Evolutionary conservation across 768 basidiomycete genomes (phyloP).

Genomic region (Auricularia sp.): DNA sequence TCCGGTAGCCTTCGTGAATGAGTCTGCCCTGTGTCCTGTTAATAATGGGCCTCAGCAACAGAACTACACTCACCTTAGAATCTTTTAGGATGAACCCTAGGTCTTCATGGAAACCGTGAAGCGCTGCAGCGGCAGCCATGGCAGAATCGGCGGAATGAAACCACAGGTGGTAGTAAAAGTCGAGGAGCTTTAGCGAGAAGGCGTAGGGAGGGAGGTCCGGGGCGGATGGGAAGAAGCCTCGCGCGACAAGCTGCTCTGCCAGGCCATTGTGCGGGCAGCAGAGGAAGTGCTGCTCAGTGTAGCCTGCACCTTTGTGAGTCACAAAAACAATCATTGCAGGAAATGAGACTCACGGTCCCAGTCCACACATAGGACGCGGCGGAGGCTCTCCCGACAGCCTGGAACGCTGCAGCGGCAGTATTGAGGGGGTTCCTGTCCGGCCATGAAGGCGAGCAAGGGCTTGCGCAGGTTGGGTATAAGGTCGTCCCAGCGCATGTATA

Average conservation of each 20-base stretch:
- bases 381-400: background rate
- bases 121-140: constrained; percentile 18
- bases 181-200: constrained; percentile 21
- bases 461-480: no score
- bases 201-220: constrained; percentile 14
- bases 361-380: background rate
- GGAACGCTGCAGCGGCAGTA: no score
- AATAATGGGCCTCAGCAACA: background rate
- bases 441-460: no score
- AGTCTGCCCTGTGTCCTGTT: background rate
- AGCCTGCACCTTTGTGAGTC: background rate
- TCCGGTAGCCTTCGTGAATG: constrained; percentile 23
- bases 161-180: constrained; percentile 27
- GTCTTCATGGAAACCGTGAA: constrained; percentile 22
- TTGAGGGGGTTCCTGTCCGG: no score
- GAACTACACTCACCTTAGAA: constrained; percentile 9
- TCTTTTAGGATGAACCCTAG: constrained; percentile 17
- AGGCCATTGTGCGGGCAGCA: background rate
- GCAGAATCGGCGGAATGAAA: constrained; percentile 29
- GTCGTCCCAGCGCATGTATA: no score
- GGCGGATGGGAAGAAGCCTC: constrained; percentile 24
- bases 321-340: background rate
- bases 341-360: background rate
- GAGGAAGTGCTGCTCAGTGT: background rate
- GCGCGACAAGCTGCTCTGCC: background rate